Evolutionary conservation across 2,329 filamentous ascomycete species (phyloP).

Genomic region (Pseudocercospora fijiensis): DNA sequence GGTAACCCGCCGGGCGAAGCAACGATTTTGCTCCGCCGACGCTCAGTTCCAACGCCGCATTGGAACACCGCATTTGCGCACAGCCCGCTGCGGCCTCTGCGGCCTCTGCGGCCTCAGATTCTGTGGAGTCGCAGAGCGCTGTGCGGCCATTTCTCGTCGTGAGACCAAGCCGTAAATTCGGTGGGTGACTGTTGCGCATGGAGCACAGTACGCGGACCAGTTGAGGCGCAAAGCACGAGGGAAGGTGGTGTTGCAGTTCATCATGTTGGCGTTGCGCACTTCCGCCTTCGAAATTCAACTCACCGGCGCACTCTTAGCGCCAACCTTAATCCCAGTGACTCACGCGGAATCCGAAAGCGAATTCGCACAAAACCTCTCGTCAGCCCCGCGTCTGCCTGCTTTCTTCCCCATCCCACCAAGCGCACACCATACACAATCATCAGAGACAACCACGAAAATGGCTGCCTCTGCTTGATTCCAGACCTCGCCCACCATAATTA

Average conservation of each 20-base stretch:
- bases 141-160: background rate
- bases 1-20: background rate
- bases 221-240: background rate
- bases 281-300: background rate
- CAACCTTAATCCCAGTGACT: background rate
- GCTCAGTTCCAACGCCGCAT: background rate
- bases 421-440: conserved; percentile 18
- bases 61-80: background rate
- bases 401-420: conserved; percentile 20
- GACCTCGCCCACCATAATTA: conserved; percentile 35
- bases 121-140: background rate
- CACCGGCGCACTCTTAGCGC: background rate
- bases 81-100: background rate
- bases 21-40: background rate
- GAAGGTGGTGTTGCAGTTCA: background rate
- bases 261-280: background rate
- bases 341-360: background rate
- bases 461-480: conserved; percentile 35
- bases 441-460: conserved; percentile 36
- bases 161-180: background rate
- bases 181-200: background rate
- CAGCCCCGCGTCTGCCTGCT: conserved; percentile 4
- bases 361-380: background rate
- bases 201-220: background rate
- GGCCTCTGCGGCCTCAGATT: background rate